Base-by-base conservation (phyloP, 2,329 filamentous ascomycete species). In the Cryphonectria radicalis region DNA sequence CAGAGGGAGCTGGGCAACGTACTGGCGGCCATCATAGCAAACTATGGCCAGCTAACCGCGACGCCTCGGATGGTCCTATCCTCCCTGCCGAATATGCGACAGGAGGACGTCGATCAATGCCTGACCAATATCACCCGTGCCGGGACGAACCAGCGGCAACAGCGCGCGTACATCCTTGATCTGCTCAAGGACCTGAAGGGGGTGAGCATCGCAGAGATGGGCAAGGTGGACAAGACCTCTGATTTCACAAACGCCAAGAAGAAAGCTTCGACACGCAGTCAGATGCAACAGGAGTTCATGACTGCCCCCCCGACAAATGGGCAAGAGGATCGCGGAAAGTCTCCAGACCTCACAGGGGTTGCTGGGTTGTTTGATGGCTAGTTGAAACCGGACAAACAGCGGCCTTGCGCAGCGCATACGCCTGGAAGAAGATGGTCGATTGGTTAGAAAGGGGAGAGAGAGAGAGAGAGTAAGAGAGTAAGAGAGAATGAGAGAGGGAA, bases 141-240 rank as follows among this genome's bases (percentile, higher is more conserved):
- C 3, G 83, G 83, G 1, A 84, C 88, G 22, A 88, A 89, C 67
- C 88, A 91, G n/a, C 88, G 95, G 4, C 90, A 93, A 76, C 94
- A 97, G 81, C 87, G 95, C 28, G 92, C 91, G 0, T 83, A 97
- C 35, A 90, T 99, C 22, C 83, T 99, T 11, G 93, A 97, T 73
- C 83, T 99, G 22, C 84, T 99, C 32, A 93, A 94, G 76, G 91
- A 94, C 60, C 86, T 99, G 8, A 91, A 97, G 75, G 96, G 96
- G 0, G 91, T 98, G 7, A 95, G 94, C 76, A 93, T 99, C 70
- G 93, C 95, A 10, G 96, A 99, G 81, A 92, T 96, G 84, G 96
- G 96, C 37, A 96, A 93, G 80, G 90, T 99, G 8, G 85, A 82
- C 67, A 89, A 89, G 79, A 86, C 83, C 63, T 65, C 73, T 70